Evolutionary conservation across 805 yeast genomes (phyloP).

Genomic region (Yarrowia osloensis): DNA sequence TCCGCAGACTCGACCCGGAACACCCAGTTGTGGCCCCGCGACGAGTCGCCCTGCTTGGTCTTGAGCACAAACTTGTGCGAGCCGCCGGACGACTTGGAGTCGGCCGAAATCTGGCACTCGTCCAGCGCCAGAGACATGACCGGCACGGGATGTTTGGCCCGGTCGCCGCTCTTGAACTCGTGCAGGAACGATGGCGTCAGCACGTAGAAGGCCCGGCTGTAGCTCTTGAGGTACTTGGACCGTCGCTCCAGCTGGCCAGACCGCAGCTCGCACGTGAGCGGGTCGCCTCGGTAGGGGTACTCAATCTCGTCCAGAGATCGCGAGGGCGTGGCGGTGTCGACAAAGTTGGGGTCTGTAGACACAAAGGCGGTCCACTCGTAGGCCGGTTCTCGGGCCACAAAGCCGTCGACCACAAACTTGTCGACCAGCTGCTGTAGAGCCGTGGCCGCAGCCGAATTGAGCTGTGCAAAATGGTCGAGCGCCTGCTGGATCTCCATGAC

Average conservation of each 20-base stretch:
- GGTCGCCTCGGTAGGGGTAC: constrained; percentile 69
- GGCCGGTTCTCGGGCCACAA: constrained; percentile 73
- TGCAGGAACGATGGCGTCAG: constrained; percentile 85
- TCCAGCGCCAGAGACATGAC: constrained; percentile 78
- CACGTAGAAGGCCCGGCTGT: constrained; percentile 87
- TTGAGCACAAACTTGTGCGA: constrained; percentile 70
- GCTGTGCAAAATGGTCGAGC: constrained; percentile 66
- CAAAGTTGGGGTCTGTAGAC: constrained; percentile 67
- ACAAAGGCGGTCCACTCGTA: constrained; percentile 90
- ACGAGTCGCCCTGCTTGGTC: constrained; percentile 67
- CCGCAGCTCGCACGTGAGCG: constrained; percentile 66
- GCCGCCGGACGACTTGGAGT: constrained; percentile 60
- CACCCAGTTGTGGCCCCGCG: constrained; percentile 87
- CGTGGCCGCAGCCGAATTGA: constrained; percentile 42
- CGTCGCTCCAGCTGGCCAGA: constrained; percentile 85
- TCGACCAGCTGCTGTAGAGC: constrained; percentile 52
- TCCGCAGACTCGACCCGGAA: constrained; percentile 85
- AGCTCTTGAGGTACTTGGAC: constrained; percentile 89
- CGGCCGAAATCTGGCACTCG: constrained; percentile 80
- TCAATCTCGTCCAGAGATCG: constrained; percentile 61
- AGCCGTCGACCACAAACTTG: constrained; percentile 70
- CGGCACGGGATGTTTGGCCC: constrained; percentile 78
- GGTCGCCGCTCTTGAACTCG: constrained; percentile 82
- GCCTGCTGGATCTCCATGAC: constrained; percentile 84
- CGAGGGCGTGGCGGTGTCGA: constrained; percentile 62